These are phyloP conservation scores for Pichia gijzeniarum DNA, from an alignment of 805 yeast species.

Conservation along the genomic window DNA sequence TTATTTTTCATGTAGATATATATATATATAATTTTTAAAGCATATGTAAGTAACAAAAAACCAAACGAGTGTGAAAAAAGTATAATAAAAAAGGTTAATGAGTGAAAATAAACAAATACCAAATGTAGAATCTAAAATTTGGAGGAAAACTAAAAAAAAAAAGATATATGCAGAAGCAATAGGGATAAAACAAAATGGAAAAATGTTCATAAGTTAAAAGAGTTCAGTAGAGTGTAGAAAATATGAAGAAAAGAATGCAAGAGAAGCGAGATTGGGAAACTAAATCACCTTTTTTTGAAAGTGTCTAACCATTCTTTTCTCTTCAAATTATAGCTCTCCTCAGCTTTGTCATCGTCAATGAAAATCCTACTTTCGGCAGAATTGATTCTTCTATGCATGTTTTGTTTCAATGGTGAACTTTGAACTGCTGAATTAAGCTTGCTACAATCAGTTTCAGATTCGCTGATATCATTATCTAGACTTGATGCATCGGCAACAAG, in stretches of 20 bases:
- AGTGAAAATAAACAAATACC: background rate
- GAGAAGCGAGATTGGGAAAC: background rate
- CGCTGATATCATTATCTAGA: background rate
- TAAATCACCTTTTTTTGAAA: conserved; percentile 19
- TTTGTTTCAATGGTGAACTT: background rate
- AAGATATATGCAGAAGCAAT: background rate
- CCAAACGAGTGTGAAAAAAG: background rate
- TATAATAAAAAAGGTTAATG: background rate
- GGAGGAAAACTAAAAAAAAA: background rate
- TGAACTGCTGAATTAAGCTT: background rate
- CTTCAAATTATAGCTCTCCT: conserved; percentile 39
- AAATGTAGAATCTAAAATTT: background rate
- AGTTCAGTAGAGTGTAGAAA: no score
- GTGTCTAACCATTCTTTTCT: conserved; percentile 36
- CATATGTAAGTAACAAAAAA: background rate
- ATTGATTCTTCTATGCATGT: conserved; percentile 6
- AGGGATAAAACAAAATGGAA: background rate
- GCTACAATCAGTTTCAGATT: background rate
- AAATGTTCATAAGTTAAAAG: no score
- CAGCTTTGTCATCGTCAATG: conserved; percentile 23
- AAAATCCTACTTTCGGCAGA: conserved; percentile 6
- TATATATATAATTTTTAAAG: background rate
- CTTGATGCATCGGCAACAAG: background rate
- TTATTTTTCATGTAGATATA: conserved; percentile 1
- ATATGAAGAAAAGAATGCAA: background rate